Evolutionary conservation across 805 yeast genomes (phyloP), one percentile per base, ranked within the genome.

Genomic region (Lipomyces starkeyi): DNA sequence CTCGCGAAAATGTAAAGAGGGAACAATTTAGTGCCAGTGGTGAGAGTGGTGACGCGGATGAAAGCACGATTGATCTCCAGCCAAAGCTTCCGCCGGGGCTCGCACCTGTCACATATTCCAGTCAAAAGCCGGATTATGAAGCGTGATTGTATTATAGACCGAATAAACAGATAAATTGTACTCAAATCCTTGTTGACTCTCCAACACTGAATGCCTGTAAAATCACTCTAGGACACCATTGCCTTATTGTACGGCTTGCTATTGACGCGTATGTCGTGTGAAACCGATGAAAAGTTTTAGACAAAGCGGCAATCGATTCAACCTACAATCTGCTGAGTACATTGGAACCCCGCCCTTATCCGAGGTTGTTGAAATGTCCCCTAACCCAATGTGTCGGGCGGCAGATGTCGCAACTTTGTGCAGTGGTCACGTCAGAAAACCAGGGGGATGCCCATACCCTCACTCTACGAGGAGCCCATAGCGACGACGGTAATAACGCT

Each of bases 41-140:
- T 11, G 63, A 9, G 14, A 49, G 8, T 32, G 52, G 35, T 20
- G 35, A 34, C 13, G 58, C 3, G 14, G 53, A 29, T 17, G 57
- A 35, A 20, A 52, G 27, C 5, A 54, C 49, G 27, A 13, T 56
- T 13, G 57, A 52, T n/a, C 14, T 58, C 11, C 25, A 14, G 57
- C 66, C 66, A 4, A 58, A 49, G 17, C 58, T 69, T 35, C 72
- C 72, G 6, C 72, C 72, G 3, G 72, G 72, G 17, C 69, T 67
- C 29, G 61, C 43, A 9, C 25, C 32, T 9, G 62, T 59, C 13
- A 49, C 60, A n/a, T 69, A 69, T 27, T 68, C 68, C 6, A 66
- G 70, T 25, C 72, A 69, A 58, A 59, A 40, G 35, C 62, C 66
- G 11, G 72, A 64, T 43, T 69, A 56, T 49, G 72, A 69, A 65